Percentiles rank a stretch among this genome's conserved stretches.
Conservation (phyloP, 768 basidiomycete species). For the Crucibulum laeve region DNA sequence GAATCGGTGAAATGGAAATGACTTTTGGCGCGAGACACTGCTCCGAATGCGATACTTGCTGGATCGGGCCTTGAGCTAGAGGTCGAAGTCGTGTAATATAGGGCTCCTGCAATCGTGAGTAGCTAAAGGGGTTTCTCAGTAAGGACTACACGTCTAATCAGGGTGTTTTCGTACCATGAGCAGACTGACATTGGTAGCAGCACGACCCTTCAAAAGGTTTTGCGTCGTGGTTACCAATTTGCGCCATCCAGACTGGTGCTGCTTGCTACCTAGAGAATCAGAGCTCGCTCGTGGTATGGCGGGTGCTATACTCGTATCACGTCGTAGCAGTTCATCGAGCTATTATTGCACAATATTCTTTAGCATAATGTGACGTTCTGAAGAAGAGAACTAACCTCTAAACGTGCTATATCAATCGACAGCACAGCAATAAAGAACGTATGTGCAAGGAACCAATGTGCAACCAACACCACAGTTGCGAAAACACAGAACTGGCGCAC, state of each 20-base stretch:
- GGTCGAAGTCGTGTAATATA: constrained; percentile 71
- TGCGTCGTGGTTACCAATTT: constrained; percentile 37
- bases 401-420: constrained; percentile 91
- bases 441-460: constrained; percentile 96
- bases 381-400: constrained; percentile 54
- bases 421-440: constrained; percentile 94
- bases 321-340: constrained; percentile 83
- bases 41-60: constrained; percentile 20
- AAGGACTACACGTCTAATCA: constrained; percentile 7
- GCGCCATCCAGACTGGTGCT: constrained; percentile 38
- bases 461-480: constrained; percentile 89
- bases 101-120: constrained; percentile 67
- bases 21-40: constrained; percentile 26
- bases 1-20: constrained; percentile 19
- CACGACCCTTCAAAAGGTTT: constrained; percentile 57
- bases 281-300: constrained; percentile 25
- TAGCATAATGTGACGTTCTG: constrained; percentile 4
- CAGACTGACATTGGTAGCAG: constrained; percentile 76
- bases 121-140: constrained; percentile 41
- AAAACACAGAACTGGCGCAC: constrained; percentile 93
- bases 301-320: constrained; percentile 56
- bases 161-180: constrained; percentile 49
- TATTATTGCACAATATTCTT: constrained; percentile 25
- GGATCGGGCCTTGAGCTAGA: constrained; percentile 22
- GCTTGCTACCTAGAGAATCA: constrained; percentile 23